Evolutionary conservation across 768 basidiomycete genomes (phyloP).

Genomic region (Pleurotus sapidus): DNA sequence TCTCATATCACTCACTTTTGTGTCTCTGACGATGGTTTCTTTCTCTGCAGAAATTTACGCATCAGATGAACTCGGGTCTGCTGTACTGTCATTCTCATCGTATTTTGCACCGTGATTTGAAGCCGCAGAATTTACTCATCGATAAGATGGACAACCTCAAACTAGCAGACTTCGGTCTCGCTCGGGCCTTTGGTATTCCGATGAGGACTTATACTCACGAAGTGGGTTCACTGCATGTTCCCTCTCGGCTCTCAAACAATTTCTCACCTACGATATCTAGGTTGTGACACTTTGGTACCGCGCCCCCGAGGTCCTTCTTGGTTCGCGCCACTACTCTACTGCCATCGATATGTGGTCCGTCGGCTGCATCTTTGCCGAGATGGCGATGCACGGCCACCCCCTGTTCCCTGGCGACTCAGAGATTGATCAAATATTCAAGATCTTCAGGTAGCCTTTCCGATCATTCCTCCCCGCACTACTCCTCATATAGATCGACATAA

Average conservation of each 20-base stretch:
- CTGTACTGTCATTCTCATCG: constrained; percentile 94
- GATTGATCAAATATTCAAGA: constrained; percentile 99
- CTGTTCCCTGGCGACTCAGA: constrained; percentile 99
- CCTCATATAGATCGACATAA: constrained; percentile 24
- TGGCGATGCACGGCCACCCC: constrained; percentile 88
- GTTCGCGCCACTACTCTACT: constrained; percentile 94
- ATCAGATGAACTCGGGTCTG: constrained; percentile 88
- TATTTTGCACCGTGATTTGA: constrained; percentile 95
- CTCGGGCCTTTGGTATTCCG: constrained; percentile 96
- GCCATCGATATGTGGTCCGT: constrained; percentile 99
- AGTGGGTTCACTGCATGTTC: constrained; percentile 37
- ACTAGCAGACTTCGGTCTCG: constrained; percentile 94
- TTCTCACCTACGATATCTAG: constrained; percentile 36
- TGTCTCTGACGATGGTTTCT: neutral
- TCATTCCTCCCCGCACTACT: neutral
- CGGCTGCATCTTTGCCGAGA: constrained; percentile 97
- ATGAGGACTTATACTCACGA: constrained; percentile 99
- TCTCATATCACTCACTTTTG: neutral
- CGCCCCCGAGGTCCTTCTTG: constrained; percentile 94
- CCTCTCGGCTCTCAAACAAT: neutral
- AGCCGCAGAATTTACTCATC: constrained; percentile 94
- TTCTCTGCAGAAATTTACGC: constrained; percentile 82
- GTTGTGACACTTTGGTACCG: constrained; percentile 99
- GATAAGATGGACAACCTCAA: constrained; percentile 89
- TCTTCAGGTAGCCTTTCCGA: constrained; percentile 72